phyloP scores from a whole-genome alignment of 345 rosid genomes.

The Camelina sativa region DNA sequence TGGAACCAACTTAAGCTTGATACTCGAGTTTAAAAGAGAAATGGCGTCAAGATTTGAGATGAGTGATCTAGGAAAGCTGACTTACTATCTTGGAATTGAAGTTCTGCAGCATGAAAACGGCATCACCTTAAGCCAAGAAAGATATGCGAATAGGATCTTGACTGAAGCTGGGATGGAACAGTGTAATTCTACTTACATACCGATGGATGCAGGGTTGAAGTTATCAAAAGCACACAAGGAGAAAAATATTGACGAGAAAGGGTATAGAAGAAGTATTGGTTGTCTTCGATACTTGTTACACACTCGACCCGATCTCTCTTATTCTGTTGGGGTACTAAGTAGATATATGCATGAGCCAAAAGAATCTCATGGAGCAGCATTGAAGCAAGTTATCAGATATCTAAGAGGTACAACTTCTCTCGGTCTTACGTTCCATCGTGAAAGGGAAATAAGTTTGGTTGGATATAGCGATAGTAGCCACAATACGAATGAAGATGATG shows the following conservation, averaged over 20 bases:
- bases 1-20: accelerated
- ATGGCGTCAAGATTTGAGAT: not conserved
- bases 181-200: not conserved
- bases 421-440: no score
- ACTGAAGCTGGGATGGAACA: not conserved
- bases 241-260: not conserved
- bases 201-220: not conserved
- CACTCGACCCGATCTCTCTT: not conserved
- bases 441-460: no score
- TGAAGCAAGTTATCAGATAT: no score
- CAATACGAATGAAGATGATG: no score
- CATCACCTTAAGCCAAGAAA: accelerated
- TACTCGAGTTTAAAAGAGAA: no score
- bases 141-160: not conserved
- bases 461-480: no score
- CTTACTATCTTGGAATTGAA: not conserved
- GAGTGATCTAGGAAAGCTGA: not conserved
- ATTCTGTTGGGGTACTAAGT: not conserved
- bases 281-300: not conserved
- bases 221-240: not conserved
- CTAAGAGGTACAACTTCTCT: no score
- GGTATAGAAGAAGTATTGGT: not conserved
- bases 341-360: not conserved
- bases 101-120: not conserved
- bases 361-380: no score